Percentiles rank a stretch among this genome's conserved stretches.
phyloP scores from a whole-genome alignment of 345 rosid genomes.

The Rubroshorea leprosula region DNA sequence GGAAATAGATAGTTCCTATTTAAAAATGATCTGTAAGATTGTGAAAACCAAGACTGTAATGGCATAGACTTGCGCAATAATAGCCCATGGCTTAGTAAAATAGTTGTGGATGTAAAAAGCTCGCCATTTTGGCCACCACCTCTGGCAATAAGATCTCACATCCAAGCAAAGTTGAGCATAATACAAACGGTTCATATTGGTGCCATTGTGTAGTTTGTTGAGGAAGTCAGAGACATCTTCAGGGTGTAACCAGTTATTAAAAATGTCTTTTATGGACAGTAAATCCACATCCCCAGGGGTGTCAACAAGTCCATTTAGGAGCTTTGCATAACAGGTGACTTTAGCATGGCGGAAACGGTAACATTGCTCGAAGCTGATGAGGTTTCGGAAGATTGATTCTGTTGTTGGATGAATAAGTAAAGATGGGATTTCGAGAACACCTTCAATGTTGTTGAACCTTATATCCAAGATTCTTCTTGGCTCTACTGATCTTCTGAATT shows the following conservation, averaged over 20 bases:
- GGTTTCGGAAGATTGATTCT: too few species aligned
- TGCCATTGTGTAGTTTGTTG: conserved; percentile 18
- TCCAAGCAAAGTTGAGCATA: conserved; percentile 4
- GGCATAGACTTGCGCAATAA: conserved; percentile 15
- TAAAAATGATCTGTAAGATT: too few species aligned
- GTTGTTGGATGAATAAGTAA: too few species aligned
- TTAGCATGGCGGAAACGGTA: too few species aligned
- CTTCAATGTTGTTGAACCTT: background rate
- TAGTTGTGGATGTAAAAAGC: conserved; percentile 11
- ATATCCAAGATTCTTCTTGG: background rate
- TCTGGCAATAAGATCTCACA: conserved; percentile 8
- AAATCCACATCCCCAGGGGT: conserved; percentile 14
- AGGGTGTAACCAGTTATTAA: conserved; percentile 15
- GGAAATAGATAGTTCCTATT: too few species aligned
- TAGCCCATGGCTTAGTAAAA: conserved; percentile 23
- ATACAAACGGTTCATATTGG: conserved; percentile 12
- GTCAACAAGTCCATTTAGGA: conserved; percentile 24
- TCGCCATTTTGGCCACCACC: conserved; percentile 14
- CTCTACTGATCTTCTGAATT: background rate
- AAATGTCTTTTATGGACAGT: conserved; percentile 10
- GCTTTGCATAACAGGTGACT: conserved; percentile 22
- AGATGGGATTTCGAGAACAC: too few species aligned
- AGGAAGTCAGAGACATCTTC: conserved; percentile 15
- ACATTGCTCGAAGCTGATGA: too few species aligned
- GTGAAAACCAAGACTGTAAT: conserved; percentile 4